Conservation (phyloP, 805 yeast genomes). For the Metschnikowia gelsemii region DNA sequence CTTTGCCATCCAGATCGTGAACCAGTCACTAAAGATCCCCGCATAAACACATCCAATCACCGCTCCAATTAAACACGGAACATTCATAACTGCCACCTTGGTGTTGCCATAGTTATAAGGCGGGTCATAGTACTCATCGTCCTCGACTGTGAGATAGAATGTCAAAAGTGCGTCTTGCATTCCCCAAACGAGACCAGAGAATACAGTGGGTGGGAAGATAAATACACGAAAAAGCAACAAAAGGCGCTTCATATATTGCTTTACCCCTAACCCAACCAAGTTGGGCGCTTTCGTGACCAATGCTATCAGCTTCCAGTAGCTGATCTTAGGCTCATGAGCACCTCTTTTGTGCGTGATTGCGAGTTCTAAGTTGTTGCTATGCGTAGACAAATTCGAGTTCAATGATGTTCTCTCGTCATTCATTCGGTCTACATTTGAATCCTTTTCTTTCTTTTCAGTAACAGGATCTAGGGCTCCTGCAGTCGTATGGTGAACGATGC, state of each 20-base stretch:
- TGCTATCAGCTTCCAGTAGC: conserved; percentile 48
- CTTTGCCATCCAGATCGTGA: conserved; percentile 60
- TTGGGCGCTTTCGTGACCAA: conserved; percentile 58
- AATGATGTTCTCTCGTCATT: conserved; percentile 10
- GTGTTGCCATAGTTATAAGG: conserved; percentile 67
- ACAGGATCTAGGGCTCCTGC: not conserved
- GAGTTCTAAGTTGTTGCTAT: conserved; percentile 16
- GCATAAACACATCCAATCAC: conserved; percentile 65
- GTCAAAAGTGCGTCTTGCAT: conserved; percentile 74
- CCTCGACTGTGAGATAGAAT: conserved; percentile 72
- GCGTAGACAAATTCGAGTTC: conserved; percentile 16
- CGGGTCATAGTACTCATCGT: conserved; percentile 58
- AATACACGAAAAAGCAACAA: conserved; percentile 53
- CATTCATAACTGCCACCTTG: conserved; percentile 73
- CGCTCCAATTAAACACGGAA: conserved; percentile 68
- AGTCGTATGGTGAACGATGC: conserved; percentile 11
- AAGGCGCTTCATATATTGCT: conserved; percentile 59
- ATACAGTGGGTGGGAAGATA: conserved; percentile 61
- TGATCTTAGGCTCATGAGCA: conserved; percentile 34
- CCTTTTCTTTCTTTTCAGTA: conserved; percentile 5
- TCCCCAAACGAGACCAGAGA: conserved; percentile 78
- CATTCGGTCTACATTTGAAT: not conserved
- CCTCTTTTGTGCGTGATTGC: conserved; percentile 30
- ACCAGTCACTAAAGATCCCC: conserved; percentile 57
- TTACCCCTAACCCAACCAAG: conserved; percentile 61